A percentile compares a stretch with the other conserved stretches of the same genome.
phyloP scores from a whole-genome alignment of 495 filamentous ascomycete species.

The Penicillium paxilli region DNA sequence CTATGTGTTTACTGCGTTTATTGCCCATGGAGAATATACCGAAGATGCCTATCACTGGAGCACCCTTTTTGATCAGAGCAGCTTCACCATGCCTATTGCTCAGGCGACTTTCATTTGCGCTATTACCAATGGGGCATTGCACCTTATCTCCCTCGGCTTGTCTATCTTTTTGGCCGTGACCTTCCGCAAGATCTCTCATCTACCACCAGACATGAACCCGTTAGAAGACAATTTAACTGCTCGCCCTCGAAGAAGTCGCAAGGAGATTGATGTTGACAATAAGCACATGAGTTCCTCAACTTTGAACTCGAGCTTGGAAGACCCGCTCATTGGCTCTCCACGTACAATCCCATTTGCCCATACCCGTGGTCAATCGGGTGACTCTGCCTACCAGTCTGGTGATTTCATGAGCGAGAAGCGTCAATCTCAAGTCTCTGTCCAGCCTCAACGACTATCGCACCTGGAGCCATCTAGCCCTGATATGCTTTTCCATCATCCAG shows the following conservation, averaged over 20 bases:
- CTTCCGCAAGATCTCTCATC: slow-evolving; percentile 74
- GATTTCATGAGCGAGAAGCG: slow-evolving; percentile 20
- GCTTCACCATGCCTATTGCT: slow-evolving; percentile 54
- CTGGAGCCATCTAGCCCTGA: slow-evolving; percentile 42
- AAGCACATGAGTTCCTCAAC: slow-evolving; percentile 53
- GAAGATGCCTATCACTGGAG: slow-evolving; percentile 56
- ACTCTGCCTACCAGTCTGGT: slow-evolving; percentile 30
- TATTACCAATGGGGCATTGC: slow-evolving; percentile 60
- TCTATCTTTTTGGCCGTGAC: slow-evolving; percentile 70
- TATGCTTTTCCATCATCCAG: slow-evolving; percentile 27
- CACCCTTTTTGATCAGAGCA: slow-evolving; percentile 55
- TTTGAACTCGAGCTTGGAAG: slow-evolving; percentile 59
- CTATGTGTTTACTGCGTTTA: slow-evolving; percentile 68
- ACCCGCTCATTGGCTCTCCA: slow-evolving; percentile 55
- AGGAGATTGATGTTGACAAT: slow-evolving; percentile 67
- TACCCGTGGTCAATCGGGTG: slow-evolving; percentile 59
- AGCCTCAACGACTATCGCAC: slow-evolving; percentile 24
- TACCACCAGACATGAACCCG: slow-evolving; percentile 92
- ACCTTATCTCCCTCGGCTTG: slow-evolving; percentile 66
- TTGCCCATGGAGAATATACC: slow-evolving; percentile 48
- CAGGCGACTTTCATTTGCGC: slow-evolving; percentile 63
- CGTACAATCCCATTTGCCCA: slow-evolving; percentile 75
- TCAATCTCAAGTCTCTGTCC: slow-evolving; percentile 19
- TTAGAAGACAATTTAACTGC: slow-evolving; percentile 83
- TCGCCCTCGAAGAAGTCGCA: slow-evolving; percentile 67